Evolutionary conservation across 306 rosid species (phyloP), one percentile per base, ranked within the genome.

Genomic region (Rosa lucieae): DNA sequence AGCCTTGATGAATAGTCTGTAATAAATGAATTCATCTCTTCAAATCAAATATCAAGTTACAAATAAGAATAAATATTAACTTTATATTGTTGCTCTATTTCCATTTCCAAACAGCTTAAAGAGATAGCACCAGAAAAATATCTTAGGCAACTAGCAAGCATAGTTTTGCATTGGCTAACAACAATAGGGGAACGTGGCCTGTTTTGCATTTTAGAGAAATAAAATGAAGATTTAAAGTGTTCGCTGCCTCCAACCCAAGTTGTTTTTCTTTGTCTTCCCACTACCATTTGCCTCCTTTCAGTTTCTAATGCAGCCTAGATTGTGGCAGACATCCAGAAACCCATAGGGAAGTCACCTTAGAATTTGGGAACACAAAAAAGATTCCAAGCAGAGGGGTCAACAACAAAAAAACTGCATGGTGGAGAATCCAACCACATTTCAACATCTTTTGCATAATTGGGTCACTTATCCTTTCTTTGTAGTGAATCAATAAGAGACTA

Each of bases 291-390:
- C 87, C 85, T 70, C 86, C 84, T 76, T 29, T 83, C 80, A 44
- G 68, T 75, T 83, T 53, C 42, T 69, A 42, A 21, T 56, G 89
- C 88, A 87, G 81, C 82, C 69, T 76, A 76, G 78, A 51, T 85
- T 67, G 88, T 84, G 95, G 95, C 90, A 84, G 90, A 89, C 95
- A 90, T 79, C 32, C 40, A 80, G 69, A 48, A 75, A 23, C 68
- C 51, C 55, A 70, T 74, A 62, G 42, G 58, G 70, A 82, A 51
- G 78, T 86, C 86, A 80, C 83, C 81, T 67, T 72, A 82, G 79
- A 80, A 62, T 75, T 68, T 75, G 49, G 43, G 79, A 73, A 12
- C 65, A n/a, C 70, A 66, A 18, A 72, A 63, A 72, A 80, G 78
- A 82, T 77, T 85, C 84, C 53, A 69, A 52, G 53, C 70, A 8